Evolutionary conservation across 306 rosid genomes (phyloP), one percentile per base, ranked within the genome.

Genomic region (Trifolium dubium): DNA sequence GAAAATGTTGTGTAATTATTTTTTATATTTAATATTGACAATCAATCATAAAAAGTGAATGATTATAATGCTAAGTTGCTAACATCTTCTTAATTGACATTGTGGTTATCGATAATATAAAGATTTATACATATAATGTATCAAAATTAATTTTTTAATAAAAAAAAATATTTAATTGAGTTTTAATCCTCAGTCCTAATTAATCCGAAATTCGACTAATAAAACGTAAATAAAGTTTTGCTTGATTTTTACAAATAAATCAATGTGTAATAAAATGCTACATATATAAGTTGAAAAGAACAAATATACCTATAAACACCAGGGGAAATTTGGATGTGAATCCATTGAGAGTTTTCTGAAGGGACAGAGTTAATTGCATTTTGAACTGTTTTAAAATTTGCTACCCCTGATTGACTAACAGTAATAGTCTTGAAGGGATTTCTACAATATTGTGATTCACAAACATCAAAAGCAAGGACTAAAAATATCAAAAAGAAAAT

Each of bases 371-470:
- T 63, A 43, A 84, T 77, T 51, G 85, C 85, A 9, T 67, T 64
- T 74, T 80, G 88, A 69, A 84, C 65, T 39, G 85, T 81, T 74
- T 15, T 43, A 69, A 81, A 84, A 8, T 51, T 8, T 77, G 69
- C 69, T 1, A 10, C 10, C 0, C 60, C 69, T 8, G 73, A 59
- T 35, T 64, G 31, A 8, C 58, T 46, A 3, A 84, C 83, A 9
- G 3, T 35, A 35, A 73, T 41, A 28, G 66, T 64, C 17, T 64
- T 31, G 5, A 14, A 11, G 18, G 72, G 78, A 3, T 4, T 29
- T 13, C 4, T 14, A 77, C 87, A 80, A 7, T 59, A 4, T 5
- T 47, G 8, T 4, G 85, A 74, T 73, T 66, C 59, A 53, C 73
- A 61, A 7, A 43, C 59, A 69, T 15, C 37, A 7, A 14, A 63